phyloP scores from a whole-genome alignment of 495 filamentous ascomycete genomes.

The Aspergillus egyptiacus region DNA sequence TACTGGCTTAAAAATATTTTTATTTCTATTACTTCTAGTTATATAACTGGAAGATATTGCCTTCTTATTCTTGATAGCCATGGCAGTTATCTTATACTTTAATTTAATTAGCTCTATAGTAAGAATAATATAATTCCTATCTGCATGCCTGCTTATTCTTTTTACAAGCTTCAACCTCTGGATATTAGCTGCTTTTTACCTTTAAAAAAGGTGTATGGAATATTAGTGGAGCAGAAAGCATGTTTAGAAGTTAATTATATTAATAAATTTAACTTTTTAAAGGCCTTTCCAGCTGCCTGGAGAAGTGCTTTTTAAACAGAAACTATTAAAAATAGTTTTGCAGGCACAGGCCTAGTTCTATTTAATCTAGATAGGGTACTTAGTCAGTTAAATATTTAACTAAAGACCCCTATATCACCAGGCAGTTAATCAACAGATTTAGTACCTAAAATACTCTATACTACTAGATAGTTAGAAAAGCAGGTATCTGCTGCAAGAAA shows the following conservation, averaged over 20 bases:
- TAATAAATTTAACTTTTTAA: conserved; percentile 11
- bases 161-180: conserved; percentile 24
- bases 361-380: background rate
- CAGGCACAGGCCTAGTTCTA: conserved; percentile 4
- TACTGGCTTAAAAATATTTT: conserved; percentile 9
- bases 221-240: background rate
- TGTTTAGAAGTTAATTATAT: conserved; percentile 19
- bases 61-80: background rate
- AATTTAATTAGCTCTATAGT: background rate
- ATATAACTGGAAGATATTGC: background rate
- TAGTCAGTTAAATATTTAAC: background rate
- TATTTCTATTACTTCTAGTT: background rate
- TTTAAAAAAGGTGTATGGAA: conserved; percentile 15
- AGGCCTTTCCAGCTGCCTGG: background rate
- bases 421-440: background rate
- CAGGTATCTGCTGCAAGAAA: background rate
- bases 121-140: background rate
- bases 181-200: conserved; percentile 20
- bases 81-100: background rate
- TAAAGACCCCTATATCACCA: background rate
- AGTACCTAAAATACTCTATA: conserved; percentile 1
- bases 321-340: conserved; percentile 12
- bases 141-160: conserved; percentile 13
- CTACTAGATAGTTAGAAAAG: conserved; percentile 9
- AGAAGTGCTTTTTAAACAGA: conserved; percentile 1